Percentiles rank a stretch among this genome's conserved stretches.
phyloP scores from a whole-genome alignment of 805 yeast genomes.

The Wickerhamiella domercqiae region DNA sequence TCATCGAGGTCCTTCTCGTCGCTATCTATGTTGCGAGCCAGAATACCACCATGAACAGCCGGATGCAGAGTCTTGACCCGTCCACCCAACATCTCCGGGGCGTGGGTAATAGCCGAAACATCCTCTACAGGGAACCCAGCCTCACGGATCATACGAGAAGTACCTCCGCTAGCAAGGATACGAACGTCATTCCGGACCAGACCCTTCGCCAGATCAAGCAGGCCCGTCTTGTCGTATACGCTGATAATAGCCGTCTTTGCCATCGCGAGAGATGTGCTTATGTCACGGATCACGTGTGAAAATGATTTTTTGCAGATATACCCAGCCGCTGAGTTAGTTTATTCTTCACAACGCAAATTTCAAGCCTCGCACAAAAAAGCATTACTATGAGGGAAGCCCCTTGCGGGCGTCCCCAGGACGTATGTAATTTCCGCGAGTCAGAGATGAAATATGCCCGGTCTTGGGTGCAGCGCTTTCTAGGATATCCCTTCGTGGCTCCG shows the following conservation, averaged over 20 bases:
- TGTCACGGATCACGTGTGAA: too few relatives aligned
- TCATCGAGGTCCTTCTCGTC: constrained; percentile 79
- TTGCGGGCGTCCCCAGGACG: constrained; percentile 17
- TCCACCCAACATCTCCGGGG: constrained; percentile 98
- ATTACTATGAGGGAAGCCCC: constrained; percentile 17
- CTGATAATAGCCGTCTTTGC: constrained; percentile 83
- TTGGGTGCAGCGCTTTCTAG: constrained; percentile 19
- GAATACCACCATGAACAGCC: constrained; percentile 88
- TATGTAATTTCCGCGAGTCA: constrained; percentile 15
- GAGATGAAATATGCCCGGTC: constrained; percentile 16
- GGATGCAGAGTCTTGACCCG: constrained; percentile 97
- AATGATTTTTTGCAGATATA: too few relatives aligned
- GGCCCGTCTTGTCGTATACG: constrained; percentile 94
- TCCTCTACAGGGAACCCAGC: constrained; percentile 98
- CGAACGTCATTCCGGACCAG: constrained; percentile 76
- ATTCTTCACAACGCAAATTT: constrained; percentile 16
- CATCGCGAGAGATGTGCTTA: neutral
- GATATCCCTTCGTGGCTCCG: constrained; percentile 20
- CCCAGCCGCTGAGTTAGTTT: too few relatives aligned
- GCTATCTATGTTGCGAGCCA: constrained; percentile 81
- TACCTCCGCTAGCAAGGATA: constrained; percentile 93
- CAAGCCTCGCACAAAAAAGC: constrained; percentile 13
- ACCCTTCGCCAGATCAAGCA: constrained; percentile 92
- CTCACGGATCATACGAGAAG: constrained; percentile 84
- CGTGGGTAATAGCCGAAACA: constrained; percentile 87